Conservation (phyloP, 129 eudicot species). For the Escallonia rubra region DNA sequence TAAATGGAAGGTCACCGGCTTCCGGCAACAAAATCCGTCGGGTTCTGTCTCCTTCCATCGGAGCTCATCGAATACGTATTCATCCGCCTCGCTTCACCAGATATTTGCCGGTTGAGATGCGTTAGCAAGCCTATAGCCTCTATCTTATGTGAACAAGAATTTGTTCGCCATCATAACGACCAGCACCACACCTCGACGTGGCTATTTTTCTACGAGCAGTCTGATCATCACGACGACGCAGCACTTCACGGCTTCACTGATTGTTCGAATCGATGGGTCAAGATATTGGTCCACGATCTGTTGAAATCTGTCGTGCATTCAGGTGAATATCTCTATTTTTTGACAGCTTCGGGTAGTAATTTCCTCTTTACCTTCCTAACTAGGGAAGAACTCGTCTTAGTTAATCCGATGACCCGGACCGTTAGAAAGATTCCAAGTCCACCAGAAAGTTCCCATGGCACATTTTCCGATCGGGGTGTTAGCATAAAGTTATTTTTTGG, state of each 20-base stretch:
- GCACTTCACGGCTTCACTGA: constrained; percentile 42
- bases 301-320: constrained; percentile 42
- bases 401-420: constrained; percentile 37
- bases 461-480: constrained; percentile 55
- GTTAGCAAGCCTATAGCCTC: constrained; percentile 46
- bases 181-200: constrained; percentile 42
- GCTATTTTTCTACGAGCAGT: constrained; percentile 52
- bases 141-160: constrained; percentile 39
- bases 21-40: constrained; percentile 35
- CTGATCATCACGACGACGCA: constrained; percentile 52
- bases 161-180: constrained; percentile 37
- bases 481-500: constrained; percentile 48
- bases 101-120: constrained; percentile 35
- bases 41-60: constrained; percentile 58
- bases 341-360: constrained; percentile 53
- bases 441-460: constrained; percentile 55
- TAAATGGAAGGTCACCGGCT: constrained; percentile 51
- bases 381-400: constrained; percentile 50
- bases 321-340: constrained; percentile 58
- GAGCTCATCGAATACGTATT: constrained; percentile 58
- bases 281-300: constrained; percentile 41
- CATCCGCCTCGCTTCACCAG: constrained; percentile 44
- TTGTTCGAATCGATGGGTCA: constrained; percentile 50
- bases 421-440: constrained; percentile 53
- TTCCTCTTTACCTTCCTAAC: constrained; percentile 56